Evolutionary conservation across 1,139 yeast species (phyloP).

Genomic region (Suhomyces anneliseae): DNA sequence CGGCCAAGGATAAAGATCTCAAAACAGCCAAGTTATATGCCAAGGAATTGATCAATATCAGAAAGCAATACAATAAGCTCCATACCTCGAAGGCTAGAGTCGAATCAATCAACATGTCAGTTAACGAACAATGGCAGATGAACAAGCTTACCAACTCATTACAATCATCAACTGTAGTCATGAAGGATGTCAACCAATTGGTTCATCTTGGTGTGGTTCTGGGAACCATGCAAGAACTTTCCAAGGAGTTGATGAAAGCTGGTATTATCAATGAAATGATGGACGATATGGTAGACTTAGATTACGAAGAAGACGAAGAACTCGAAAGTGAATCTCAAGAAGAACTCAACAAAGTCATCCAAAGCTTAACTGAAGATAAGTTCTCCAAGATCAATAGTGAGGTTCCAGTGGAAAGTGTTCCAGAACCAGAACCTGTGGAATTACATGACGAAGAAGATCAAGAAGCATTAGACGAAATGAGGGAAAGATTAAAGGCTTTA

Average conservation of each 20-base stretch:
- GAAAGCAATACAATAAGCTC: conserved; percentile 72
- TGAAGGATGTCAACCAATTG: conserved; percentile 85
- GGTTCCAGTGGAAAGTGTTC: conserved; percentile 37
- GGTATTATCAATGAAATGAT: conserved; percentile 96
- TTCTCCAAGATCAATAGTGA: conserved; percentile 43
- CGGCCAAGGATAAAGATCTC: conserved; percentile 78
- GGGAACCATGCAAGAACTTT: conserved; percentile 82
- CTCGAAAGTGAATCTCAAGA: conserved; percentile 70
- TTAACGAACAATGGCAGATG: conserved; percentile 90
- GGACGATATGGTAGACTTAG: conserved; percentile 79
- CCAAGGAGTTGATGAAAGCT: conserved; percentile 84
- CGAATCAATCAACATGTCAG: conserved; percentile 81
- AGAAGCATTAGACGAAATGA: conserved; percentile 77
- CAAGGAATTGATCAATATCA: conserved; percentile 71
- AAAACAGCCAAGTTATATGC: conserved; percentile 80
- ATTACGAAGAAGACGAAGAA: conserved; percentile 59
- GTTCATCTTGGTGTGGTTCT: conserved; percentile 78
- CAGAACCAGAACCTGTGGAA: conserved; percentile 16
- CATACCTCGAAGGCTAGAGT: conserved; percentile 82
- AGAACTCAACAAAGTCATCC: conserved; percentile 56
- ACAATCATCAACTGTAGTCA: conserved; percentile 74
- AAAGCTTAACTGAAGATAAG: conserved; percentile 44
- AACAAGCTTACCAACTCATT: conserved; percentile 80
- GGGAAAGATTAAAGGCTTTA: conserved; percentile 81
- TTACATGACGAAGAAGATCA: conserved; percentile 64